Conservation (phyloP, 2,329 filamentous ascomycete species). For the Aspergillus quadricinctus region DNA sequence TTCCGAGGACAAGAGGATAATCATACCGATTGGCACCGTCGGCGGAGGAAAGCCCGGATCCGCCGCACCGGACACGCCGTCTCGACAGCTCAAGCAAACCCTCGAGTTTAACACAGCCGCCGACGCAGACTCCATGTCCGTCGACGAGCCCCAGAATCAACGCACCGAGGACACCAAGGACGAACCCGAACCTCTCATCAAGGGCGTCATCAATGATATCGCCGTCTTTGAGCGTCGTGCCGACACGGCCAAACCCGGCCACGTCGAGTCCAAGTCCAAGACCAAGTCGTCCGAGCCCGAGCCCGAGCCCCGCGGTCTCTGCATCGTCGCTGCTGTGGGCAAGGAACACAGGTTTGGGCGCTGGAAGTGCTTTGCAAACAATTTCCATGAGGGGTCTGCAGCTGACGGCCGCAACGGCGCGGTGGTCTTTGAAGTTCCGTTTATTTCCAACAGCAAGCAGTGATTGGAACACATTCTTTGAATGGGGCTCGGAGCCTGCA, state of each 20-base stretch:
- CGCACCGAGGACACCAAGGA: constrained; percentile 15
- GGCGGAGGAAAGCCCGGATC: constrained; percentile 34
- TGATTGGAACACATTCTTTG: neutral
- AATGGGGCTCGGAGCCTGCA: neutral
- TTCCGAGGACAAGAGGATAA: constrained; percentile 72
- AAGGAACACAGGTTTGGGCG: constrained; percentile 81
- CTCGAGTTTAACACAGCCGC: constrained; percentile 27
- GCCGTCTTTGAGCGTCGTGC: constrained; percentile 75
- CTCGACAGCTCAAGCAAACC: constrained; percentile 30
- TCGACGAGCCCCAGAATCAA: constrained; percentile 15
- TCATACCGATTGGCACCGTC: constrained; percentile 68
- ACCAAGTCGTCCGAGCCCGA: constrained; percentile 45
- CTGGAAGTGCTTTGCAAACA: constrained; percentile 59
- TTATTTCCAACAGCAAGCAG: constrained; percentile 18
- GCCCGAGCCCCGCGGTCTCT: constrained; percentile 55
- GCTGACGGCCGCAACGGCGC: constrained; percentile 68
- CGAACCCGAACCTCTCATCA: constrained; percentile 43
- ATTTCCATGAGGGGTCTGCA: constrained; percentile 29
- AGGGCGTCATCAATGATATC: constrained; percentile 84
- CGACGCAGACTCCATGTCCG: constrained; percentile 23
- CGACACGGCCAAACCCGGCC: constrained; percentile 23
- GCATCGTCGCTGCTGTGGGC: constrained; percentile 78
- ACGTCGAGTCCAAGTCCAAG: constrained; percentile 21
- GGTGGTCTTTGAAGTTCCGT: constrained; percentile 78
- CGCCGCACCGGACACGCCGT: constrained; percentile 23